Percentiles rank a stretch among this genome's conserved stretches.
Evolutionary conservation across 805 yeast genomes (phyloP).

Genomic region (Yamadazyma nakazawae): DNA sequence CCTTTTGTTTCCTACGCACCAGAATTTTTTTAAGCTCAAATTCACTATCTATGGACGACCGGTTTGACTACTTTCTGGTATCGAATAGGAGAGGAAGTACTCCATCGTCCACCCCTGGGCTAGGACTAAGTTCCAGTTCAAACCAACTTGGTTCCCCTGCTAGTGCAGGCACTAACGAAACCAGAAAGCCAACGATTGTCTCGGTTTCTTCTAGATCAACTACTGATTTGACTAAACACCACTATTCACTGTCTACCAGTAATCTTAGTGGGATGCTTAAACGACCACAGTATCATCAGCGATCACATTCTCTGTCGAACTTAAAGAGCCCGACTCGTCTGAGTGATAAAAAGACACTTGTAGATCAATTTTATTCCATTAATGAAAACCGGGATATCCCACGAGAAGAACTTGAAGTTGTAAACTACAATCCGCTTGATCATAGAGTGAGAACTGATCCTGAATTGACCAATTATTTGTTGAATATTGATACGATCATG

Average conservation of each 20-base stretch:
- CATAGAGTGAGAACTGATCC: slow-evolving; percentile 8
- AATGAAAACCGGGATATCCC: slow-evolving; percentile 14
- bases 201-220: neutral
- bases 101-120: neutral
- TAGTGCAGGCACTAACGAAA: neutral
- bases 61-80: neutral
- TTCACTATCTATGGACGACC: neutral
- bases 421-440: slow-evolving; percentile 8
- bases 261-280: neutral
- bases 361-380: slow-evolving; percentile 32
- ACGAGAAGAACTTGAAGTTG: slow-evolving; percentile 5
- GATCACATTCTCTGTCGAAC: slow-evolving; percentile 8
- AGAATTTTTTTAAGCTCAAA: neutral
- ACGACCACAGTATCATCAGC: slow-evolving; percentile 3
- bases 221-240: neutral
- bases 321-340: slow-evolving; percentile 3
- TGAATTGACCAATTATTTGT: slow-evolving; percentile 24
- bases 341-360: slow-evolving; percentile 32
- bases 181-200: neutral
- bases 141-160: neutral
- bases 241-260: slow-evolving; percentile 5
- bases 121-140: neutral
- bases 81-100: neutral
- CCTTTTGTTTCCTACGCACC: neutral
- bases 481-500: slow-evolving; percentile 24